phyloP scores from a whole-genome alignment of 2,329 filamentous ascomycete genomes.

The Exophiala dermatitidis region DNA sequence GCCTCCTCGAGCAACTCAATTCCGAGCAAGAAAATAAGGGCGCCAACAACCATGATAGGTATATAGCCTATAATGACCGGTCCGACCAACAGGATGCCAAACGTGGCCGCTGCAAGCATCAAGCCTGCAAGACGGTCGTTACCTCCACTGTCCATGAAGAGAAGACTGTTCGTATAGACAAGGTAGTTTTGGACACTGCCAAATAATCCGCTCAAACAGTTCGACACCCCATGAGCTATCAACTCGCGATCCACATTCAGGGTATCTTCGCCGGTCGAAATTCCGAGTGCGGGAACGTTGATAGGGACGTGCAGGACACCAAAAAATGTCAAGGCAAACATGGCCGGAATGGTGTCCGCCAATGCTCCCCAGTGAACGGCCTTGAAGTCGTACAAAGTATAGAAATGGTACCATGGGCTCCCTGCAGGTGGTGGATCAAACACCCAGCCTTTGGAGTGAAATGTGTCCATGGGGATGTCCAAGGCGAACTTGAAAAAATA shows the following conservation, averaged over 20 bases:
- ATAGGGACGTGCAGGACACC: conserved; percentile 95
- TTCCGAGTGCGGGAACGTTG: conserved; percentile 87
- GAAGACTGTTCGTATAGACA: conserved; percentile 94
- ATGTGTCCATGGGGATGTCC: conserved; percentile 55
- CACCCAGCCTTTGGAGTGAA: conserved; percentile 77
- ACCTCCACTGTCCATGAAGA: conserved; percentile 90
- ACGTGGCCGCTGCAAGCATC: conserved; percentile 72
- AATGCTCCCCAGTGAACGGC: conserved; percentile 78
- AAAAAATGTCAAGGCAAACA: conserved; percentile 96
- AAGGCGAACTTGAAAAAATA: conserved; percentile 45
- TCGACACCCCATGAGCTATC: conserved; percentile 86
- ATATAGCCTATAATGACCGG: conserved; percentile 88
- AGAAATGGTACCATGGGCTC: conserved; percentile 96
- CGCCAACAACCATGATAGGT: conserved; percentile 92
- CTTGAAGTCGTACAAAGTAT: conserved; percentile 82
- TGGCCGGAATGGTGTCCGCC: conserved; percentile 77
- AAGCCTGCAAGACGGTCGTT: conserved; percentile 78
- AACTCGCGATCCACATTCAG: conserved; percentile 85
- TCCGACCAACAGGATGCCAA: conserved; percentile 74
- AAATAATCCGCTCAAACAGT: conserved; percentile 74
- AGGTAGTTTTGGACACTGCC: conserved; percentile 95
- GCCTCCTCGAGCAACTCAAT: conserved; percentile 89
- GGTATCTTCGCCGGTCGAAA: conserved; percentile 87
- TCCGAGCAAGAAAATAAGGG: conserved; percentile 87
- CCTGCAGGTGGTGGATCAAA: conserved; percentile 77